Evolutionary conservation across 129 eudicot species (phyloP).

Genomic region (Ambrosia artemisiifolia): DNA sequence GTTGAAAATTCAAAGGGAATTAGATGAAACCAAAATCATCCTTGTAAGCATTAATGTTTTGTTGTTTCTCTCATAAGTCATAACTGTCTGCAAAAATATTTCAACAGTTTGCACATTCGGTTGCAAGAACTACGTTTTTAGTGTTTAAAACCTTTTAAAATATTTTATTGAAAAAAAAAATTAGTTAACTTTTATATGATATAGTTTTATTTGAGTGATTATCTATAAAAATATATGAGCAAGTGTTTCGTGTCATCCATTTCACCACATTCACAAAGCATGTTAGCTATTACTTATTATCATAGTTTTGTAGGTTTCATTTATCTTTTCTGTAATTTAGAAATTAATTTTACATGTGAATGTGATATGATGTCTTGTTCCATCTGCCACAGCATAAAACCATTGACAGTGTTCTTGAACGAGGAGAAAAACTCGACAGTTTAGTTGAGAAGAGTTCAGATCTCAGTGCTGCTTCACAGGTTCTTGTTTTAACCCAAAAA

Average conservation of each 20-base stretch:
- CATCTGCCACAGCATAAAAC: conserved; percentile 75
- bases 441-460: conserved; percentile 96
- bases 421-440: conserved; percentile 91
- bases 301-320: not conserved
- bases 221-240: not conserved
- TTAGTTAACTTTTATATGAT: not conserved
- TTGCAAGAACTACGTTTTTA: not conserved
- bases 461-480: conserved; percentile 96
- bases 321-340: not conserved
- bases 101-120: not conserved
- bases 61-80: not conserved
- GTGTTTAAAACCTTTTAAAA: not conserved
- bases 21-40: conserved; percentile 96
- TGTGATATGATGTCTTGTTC: not conserved
- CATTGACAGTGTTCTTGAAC: conserved; percentile 85
- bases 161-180: not conserved
- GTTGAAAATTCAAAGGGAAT: conserved; percentile 82
- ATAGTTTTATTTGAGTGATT: not conserved
- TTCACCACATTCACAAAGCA: not conserved
- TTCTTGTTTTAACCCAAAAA: conserved; percentile 13
- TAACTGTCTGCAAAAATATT: not conserved
- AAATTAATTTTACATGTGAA: not conserved
- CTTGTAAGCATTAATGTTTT: conserved; percentile 53
- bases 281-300: not conserved
- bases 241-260: not conserved